These are phyloP conservation scores for Hysterangium stoloniferum DNA, from an alignment of 768 basidiomycete genomes.

Conservation along the genomic window DNA sequence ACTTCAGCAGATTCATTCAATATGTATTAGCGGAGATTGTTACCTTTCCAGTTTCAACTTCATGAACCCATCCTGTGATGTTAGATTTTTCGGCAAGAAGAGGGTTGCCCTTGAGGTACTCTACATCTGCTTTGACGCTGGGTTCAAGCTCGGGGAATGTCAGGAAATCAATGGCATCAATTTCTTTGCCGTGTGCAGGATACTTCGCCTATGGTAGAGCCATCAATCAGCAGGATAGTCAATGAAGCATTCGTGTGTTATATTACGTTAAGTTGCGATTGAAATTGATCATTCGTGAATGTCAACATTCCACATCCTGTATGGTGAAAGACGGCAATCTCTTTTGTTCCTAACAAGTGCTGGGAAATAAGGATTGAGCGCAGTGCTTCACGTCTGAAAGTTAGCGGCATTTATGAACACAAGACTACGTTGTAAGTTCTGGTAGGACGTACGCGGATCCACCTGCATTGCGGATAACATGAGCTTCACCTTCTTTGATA, in stretches of 20 bases:
- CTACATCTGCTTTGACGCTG: constrained; percentile 50
- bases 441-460: constrained; percentile 43
- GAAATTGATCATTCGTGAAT: constrained; percentile 45
- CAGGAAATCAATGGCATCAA: constrained; percentile 47
- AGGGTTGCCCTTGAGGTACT: constrained; percentile 47
- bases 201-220: background rate
- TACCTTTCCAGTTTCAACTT: constrained; percentile 56
- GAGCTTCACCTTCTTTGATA: constrained; percentile 58
- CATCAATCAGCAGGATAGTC: background rate
- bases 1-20: too few species aligned
- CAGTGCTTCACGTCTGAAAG: constrained; percentile 49
- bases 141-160: constrained; percentile 45
- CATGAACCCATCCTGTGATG: constrained; percentile 62
- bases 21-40: too few species aligned
- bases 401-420: background rate
- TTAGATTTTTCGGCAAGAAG: constrained; percentile 45
- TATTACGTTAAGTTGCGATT: constrained; percentile 40
- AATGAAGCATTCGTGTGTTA: constrained; percentile 17
- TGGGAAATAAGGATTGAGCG: constrained; percentile 66
- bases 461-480: constrained; percentile 70
- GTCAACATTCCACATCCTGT: constrained; percentile 68
- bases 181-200: constrained; percentile 18
- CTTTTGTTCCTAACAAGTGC: constrained; percentile 59
- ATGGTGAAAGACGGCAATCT: constrained; percentile 64
- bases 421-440: background rate